These are phyloP conservation scores for Coemansia sp. DNA, from an alignment of 192 early-diverging fungal genomes.

Conservation along the genomic window DNA sequence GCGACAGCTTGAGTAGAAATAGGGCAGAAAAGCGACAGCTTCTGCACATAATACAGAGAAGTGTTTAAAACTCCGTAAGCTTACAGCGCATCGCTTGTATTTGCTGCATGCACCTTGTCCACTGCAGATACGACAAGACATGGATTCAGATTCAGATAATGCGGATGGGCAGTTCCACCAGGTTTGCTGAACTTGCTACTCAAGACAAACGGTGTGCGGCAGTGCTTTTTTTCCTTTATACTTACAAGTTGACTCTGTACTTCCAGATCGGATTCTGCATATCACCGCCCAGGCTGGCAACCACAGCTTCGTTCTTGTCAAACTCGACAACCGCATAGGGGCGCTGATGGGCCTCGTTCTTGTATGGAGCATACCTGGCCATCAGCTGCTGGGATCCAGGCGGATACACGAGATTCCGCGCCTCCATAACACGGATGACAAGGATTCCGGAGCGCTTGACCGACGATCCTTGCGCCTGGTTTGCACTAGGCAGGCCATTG, in stretches of 20 bases:
- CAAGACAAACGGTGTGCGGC: too few species aligned
- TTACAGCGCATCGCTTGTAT: too few species aligned
- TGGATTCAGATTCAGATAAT: too few species aligned
- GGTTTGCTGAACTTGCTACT: too few species aligned
- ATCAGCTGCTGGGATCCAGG: conserved; percentile 59
- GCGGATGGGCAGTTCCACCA: too few species aligned
- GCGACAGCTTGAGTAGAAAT: not conserved
- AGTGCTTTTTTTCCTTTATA: conserved; percentile 9
- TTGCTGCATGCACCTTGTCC: too few species aligned
- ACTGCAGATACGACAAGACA: too few species aligned
- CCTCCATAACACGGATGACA: conserved; percentile 84
- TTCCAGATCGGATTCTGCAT: conserved; percentile 75
- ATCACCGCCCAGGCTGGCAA: conserved; percentile 78
- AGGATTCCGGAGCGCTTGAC: conserved; percentile 65
- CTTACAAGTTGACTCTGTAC: conserved; percentile 80
- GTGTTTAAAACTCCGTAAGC: not conserved
- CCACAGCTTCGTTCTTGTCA: conserved; percentile 92
- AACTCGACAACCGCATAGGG: conserved; percentile 93
- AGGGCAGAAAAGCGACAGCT: too few species aligned
- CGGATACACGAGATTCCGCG: conserved; percentile 71
- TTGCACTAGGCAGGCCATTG: conserved; percentile 49
- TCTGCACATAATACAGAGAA: not conserved
- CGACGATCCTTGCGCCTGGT: conserved; percentile 18
- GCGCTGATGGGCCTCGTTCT: conserved; percentile 64
- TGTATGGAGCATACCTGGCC: conserved; percentile 56